These are phyloP conservation scores for Tolypocladium tropicale DNA, from an alignment of 2,329 filamentous ascomycete genomes.

Conservation along the genomic window DNA sequence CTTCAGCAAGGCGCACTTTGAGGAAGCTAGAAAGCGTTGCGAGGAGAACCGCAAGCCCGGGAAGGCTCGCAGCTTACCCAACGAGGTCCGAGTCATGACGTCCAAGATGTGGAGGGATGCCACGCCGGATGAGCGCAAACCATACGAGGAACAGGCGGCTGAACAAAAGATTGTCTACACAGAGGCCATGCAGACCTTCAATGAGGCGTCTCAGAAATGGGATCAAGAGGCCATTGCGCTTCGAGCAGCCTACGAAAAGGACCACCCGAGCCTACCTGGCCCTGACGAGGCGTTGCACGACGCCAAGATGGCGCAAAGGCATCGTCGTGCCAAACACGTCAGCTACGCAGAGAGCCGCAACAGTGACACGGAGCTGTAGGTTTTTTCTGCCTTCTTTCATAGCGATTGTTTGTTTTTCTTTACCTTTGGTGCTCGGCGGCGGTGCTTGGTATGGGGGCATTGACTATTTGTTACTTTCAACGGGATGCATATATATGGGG, in stretches of 20 bases:
- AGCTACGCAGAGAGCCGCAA: constrained; percentile 26
- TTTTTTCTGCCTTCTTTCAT: constrained; percentile 4
- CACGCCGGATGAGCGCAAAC: constrained; percentile 56
- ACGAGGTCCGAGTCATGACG: constrained; percentile 76
- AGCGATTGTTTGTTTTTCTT: constrained; percentile 1
- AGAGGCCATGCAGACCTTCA: constrained; percentile 47
- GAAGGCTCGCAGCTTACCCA: constrained; percentile 57
- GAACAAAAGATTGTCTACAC: constrained; percentile 58
- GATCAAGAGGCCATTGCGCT: constrained; percentile 53
- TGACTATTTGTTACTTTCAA: background rate
- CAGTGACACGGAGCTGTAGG: constrained; percentile 14
- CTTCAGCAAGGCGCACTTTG: constrained; percentile 71
- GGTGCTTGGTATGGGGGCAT: background rate
- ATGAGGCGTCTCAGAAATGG: constrained; percentile 57
- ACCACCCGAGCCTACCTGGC: constrained; percentile 30
- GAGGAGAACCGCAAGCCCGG: constrained; percentile 53
- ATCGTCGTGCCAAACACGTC: constrained; percentile 24
- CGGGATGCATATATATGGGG: background rate
- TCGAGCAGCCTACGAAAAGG: constrained; percentile 39
- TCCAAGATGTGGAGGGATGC: constrained; percentile 88
- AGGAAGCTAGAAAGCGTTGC: constrained; percentile 49
- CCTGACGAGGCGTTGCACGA: constrained; percentile 12
- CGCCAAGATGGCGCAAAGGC: constrained; percentile 16
- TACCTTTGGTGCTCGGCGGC: background rate
- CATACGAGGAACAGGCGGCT: constrained; percentile 66